phyloP scores from a whole-genome alignment of 192 early-diverging fungal genomes.

The Spizellomyces sp. region DNA sequence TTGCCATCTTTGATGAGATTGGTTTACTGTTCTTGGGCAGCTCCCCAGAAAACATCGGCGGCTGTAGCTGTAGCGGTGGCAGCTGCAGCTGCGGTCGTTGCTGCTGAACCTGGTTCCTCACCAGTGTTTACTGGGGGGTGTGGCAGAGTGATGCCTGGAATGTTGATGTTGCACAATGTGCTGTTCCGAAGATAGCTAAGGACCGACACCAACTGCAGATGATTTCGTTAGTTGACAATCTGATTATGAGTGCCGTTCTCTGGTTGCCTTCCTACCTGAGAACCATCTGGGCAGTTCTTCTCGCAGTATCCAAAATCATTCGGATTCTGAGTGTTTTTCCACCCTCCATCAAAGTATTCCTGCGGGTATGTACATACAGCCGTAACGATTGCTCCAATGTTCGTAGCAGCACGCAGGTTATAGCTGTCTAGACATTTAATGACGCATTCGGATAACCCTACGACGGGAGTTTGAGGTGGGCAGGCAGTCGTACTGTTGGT shows the following conservation, averaged over 20 bases:
- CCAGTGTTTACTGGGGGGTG: background rate
- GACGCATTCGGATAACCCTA: background rate
- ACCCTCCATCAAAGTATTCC: background rate
- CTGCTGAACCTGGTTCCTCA: background rate
- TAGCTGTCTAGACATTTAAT: slow-evolving; percentile 1
- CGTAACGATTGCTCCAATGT: background rate
- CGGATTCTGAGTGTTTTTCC: slow-evolving; percentile 1
- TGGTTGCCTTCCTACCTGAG: background rate
- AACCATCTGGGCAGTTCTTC: slow-evolving; percentile 5
- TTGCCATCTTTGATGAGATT: too few relatives aligned
- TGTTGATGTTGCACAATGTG: background rate
- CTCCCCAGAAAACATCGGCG: background rate
- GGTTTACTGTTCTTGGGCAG: too few relatives aligned
- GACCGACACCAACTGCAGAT: background rate
- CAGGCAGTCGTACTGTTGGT: too few relatives aligned
- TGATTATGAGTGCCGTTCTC: background rate
- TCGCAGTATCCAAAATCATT: slow-evolving; percentile 6
- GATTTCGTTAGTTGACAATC: background rate
- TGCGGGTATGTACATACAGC: background rate
- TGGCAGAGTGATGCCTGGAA: background rate
- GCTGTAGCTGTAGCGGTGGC: background rate
- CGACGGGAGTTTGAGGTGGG: too few relatives aligned
- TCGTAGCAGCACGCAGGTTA: background rate
- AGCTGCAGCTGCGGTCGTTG: background rate
- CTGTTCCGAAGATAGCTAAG: slow-evolving; percentile 2